Conservation (phyloP, 176 grass and related monocot species). For the Zea mays region DNA sequence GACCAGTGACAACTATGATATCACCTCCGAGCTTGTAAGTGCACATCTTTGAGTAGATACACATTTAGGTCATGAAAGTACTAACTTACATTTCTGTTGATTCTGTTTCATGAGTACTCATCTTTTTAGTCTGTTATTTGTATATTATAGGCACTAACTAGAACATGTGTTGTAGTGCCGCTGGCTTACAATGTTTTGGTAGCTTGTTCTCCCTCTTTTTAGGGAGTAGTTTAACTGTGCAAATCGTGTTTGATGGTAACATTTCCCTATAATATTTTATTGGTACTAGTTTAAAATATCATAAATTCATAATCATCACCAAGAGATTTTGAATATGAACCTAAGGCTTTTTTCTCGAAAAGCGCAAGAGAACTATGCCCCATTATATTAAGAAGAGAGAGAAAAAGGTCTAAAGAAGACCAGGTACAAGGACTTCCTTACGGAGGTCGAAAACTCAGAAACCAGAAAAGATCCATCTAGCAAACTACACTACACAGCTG, state of each 20-base stretch:
- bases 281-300: not conserved
- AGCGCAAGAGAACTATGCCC: no score
- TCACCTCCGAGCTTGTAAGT: constrained; percentile 79
- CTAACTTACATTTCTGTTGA: constrained; percentile 9
- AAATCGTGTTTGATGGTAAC: not conserved
- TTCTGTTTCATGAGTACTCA: constrained; percentile 3
- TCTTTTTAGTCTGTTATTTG: no score
- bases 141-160: no score
- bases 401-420: no score
- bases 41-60: constrained; percentile 16
- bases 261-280: not conserved
- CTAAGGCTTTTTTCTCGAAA: no score
- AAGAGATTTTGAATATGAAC: not conserved
- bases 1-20: constrained; percentile 72
- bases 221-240: not conserved
- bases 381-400: no score
- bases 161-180: not conserved
- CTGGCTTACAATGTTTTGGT: constrained; percentile 9
- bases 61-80: constrained; percentile 27
- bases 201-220: not conserved
- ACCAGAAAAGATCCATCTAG: no score
- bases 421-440: no score
- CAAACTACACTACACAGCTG: no score
- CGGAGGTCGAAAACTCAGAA: no score
- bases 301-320: not conserved